Conservation (phyloP, 129 eudicot genomes). For the Scalesia atractyloides region DNA sequence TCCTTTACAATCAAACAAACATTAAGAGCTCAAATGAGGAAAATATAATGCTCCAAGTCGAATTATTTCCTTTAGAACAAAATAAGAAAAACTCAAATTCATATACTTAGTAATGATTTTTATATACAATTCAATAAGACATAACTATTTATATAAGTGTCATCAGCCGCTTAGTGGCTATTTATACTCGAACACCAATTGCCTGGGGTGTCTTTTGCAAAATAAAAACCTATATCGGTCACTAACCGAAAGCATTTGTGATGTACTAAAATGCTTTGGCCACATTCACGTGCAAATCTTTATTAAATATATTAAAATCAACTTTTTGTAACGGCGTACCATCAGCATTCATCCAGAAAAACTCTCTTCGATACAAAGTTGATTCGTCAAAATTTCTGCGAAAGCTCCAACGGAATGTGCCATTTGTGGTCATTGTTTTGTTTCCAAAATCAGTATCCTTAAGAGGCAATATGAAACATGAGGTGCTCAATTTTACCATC, state of each 20-base stretch:
- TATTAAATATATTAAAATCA: background rate
- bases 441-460: constrained; percentile 9
- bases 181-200: background rate
- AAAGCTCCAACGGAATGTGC: background rate
- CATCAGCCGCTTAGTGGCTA: background rate
- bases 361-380: background rate
- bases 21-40: too few species aligned
- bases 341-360: background rate
- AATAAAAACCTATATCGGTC: background rate
- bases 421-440: background rate
- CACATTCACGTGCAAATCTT: constrained; percentile 4
- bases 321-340: background rate
- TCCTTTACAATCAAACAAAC: too few species aligned
- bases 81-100: background rate
- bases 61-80: background rate
- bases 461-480: background rate
- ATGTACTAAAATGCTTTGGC: background rate
- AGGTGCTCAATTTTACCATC: background rate
- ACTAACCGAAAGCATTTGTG: constrained; percentile 12
- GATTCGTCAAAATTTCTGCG: background rate
- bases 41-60: too few species aligned
- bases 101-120: background rate
- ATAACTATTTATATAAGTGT: background rate
- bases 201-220: background rate
- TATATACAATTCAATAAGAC: background rate